Evolutionary conservation across 306 rosid genomes (phyloP).

Genomic region (Lathyrus aphaca): DNA sequence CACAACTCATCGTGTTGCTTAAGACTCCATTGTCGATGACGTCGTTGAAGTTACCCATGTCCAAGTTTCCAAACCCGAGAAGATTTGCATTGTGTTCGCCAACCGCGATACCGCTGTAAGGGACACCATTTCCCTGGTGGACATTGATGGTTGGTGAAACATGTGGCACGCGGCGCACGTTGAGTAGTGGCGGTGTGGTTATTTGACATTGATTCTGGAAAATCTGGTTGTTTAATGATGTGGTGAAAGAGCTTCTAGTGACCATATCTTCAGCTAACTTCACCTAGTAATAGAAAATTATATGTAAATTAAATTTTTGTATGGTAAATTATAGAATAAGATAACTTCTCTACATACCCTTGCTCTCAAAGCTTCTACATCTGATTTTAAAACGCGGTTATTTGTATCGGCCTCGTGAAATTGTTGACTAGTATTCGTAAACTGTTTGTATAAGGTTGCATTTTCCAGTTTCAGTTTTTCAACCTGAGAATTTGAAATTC

Average conservation of each 20-base stretch:
- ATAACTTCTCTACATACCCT: conserved; percentile 50
- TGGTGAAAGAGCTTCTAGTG: conserved; percentile 69
- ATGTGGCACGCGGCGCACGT: conserved; percentile 46
- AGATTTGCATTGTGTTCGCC: conserved; percentile 54
- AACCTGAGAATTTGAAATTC: conserved; percentile 51
- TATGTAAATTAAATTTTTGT: background rate
- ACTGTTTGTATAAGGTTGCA: conserved; percentile 60
- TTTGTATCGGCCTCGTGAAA: conserved; percentile 72
- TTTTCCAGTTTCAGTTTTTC: conserved; percentile 70
- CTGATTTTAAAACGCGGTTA: conserved; percentile 79
- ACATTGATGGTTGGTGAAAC: conserved; percentile 66
- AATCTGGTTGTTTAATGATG: conserved; percentile 55
- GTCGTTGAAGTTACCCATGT: conserved; percentile 32
- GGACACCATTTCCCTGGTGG: conserved; percentile 53
- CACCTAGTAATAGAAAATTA: conserved; percentile 54
- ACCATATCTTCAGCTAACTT: conserved; percentile 93
- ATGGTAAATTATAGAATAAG: background rate
- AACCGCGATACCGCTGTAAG: conserved; percentile 47
- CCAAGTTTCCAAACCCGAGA: conserved; percentile 52
- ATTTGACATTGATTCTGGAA: conserved; percentile 65
- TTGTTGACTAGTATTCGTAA: conserved; percentile 65
- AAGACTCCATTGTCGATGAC: conserved; percentile 49
- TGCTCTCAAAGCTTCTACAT: conserved; percentile 93
- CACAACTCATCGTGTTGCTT: conserved; percentile 54
- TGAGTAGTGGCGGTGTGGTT: conserved; percentile 51